Evolutionary conservation across 257 asterid species (phyloP).

Genomic region (Haberlea rhodopensis): DNA sequence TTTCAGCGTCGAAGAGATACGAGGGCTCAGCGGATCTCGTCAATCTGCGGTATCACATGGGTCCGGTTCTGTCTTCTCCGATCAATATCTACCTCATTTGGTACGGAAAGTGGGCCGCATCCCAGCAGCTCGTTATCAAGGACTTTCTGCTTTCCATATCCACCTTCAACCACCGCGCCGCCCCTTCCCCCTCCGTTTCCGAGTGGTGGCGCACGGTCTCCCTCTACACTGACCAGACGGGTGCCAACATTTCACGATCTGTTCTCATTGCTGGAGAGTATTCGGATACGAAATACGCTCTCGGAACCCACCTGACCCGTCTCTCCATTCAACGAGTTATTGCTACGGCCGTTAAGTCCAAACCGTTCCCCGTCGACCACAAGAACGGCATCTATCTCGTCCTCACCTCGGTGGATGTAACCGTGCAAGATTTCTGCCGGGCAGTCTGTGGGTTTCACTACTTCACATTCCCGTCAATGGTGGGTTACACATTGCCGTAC

Average conservation of each 20-base stretch:
- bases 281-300: constrained; percentile 61
- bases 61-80: constrained; percentile 88
- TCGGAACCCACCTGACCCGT: constrained; percentile 61
- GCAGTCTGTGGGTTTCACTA: constrained; percentile 96
- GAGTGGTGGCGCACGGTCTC: constrained; percentile 89
- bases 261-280: constrained; percentile 73
- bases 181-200: constrained; percentile 70
- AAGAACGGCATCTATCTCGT: constrained; percentile 78
- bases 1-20: constrained; percentile 57
- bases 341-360: constrained; percentile 62
- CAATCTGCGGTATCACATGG: constrained; percentile 90
- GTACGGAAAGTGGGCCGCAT: constrained; percentile 72
- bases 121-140: constrained; percentile 69
- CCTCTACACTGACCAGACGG: constrained; percentile 83
- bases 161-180: constrained; percentile 42
- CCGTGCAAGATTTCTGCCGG: constrained; percentile 84
- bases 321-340: constrained; percentile 71
- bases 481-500: constrained; percentile 75
- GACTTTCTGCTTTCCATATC: constrained; percentile 82
- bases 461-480: constrained; percentile 85
- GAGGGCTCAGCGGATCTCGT: constrained; percentile 85
- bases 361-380: constrained; percentile 82
- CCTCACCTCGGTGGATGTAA: constrained; percentile 75
- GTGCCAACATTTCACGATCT: constrained; percentile 68
- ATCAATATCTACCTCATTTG: constrained; percentile 82